Evolutionary conservation across 331 rosid genomes (phyloP).

Genomic region (Quercus phellos): DNA sequence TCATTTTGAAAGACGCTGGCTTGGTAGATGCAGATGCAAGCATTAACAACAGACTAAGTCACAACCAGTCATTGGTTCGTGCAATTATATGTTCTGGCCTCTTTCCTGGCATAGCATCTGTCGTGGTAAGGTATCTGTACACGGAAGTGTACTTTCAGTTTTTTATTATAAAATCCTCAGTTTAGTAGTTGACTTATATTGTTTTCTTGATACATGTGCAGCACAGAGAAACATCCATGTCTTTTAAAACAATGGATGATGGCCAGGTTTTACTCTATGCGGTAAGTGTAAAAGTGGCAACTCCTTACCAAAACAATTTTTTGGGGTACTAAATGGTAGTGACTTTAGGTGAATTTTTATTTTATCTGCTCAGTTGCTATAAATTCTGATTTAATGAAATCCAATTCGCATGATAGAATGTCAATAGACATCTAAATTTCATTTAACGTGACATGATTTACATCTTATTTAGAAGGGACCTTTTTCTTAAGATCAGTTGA

Average conservation of each 20-base stretch:
- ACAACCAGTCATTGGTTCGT: slow-evolving; percentile 87
- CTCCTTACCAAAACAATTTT: not conserved
- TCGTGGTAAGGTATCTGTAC: slow-evolving; percentile 62
- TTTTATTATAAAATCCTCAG: slow-evolving; percentile 2
- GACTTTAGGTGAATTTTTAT: not conserved
- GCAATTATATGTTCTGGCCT: slow-evolving; percentile 93
- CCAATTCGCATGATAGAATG: not conserved
- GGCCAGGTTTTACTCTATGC: slow-evolving; percentile 93
- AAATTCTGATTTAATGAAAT: not conserved
- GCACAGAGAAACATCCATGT: slow-evolving; percentile 99
- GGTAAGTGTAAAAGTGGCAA: slow-evolving; percentile 43
- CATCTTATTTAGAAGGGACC: not conserved
- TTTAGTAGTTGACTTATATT: slow-evolving; percentile 6
- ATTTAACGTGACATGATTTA: no score
- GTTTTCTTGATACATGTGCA: slow-evolving; percentile 36
- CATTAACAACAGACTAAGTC: slow-evolving; percentile 69
- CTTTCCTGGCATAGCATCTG: slow-evolving; percentile 93
- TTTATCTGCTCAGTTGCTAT: not conserved
- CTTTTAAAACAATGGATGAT: slow-evolving; percentile 93
- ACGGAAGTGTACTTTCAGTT: slow-evolving; percentile 10
- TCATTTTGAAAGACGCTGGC: slow-evolving; percentile 83
- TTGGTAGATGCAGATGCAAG: slow-evolving; percentile 70
- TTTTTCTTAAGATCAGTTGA: not conserved
- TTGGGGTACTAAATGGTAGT: not conserved
- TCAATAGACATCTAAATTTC: slow-evolving; percentile 8